Conservation (phyloP, 495 filamentous ascomycete species). For the Acidiella bohemica region DNA sequence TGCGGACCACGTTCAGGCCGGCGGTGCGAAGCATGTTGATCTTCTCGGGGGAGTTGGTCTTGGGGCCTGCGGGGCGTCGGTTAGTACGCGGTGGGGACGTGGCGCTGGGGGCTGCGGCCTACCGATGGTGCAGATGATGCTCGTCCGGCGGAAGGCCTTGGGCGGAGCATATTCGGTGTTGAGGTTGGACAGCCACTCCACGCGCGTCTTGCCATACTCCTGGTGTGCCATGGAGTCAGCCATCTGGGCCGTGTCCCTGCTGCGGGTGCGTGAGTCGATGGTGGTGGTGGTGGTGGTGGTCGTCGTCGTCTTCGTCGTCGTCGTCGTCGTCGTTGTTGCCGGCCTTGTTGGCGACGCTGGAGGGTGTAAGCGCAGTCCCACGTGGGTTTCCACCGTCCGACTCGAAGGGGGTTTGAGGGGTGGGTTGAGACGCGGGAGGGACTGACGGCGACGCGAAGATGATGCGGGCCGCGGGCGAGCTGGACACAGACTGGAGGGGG, state of each 20-base stretch:
- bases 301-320: too few species aligned
- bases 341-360: too few species aligned
- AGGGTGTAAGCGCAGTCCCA: too few species aligned
- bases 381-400: too few species aligned
- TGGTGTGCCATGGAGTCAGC: conserved; percentile 68
- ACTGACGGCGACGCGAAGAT: too few species aligned
- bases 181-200: conserved; percentile 80
- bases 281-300: conserved; percentile 3
- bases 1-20: conserved; percentile 93
- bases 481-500: too few species aligned
- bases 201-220: conserved; percentile 58
- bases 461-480: too few species aligned
- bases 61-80: conserved; percentile 54
- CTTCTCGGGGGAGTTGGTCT: conserved; percentile 95
- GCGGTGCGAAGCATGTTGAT: conserved; percentile 82
- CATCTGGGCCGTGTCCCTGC: too few species aligned
- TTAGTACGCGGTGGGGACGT: background rate
- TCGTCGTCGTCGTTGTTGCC: too few species aligned
- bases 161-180: conserved; percentile 66
- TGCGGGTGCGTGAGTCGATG: conserved; percentile 1
- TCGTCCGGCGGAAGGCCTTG: conserved; percentile 85
- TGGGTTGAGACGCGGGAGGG: too few species aligned
- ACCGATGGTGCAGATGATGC: conserved; percentile 99
- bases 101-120: conserved; percentile 8
- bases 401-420: too few species aligned